Percentiles rank a stretch among this genome's conserved stretches.
phyloP scores from a whole-genome alignment of 805 yeast genomes.

The Hanseniaspora lachancei region DNA sequence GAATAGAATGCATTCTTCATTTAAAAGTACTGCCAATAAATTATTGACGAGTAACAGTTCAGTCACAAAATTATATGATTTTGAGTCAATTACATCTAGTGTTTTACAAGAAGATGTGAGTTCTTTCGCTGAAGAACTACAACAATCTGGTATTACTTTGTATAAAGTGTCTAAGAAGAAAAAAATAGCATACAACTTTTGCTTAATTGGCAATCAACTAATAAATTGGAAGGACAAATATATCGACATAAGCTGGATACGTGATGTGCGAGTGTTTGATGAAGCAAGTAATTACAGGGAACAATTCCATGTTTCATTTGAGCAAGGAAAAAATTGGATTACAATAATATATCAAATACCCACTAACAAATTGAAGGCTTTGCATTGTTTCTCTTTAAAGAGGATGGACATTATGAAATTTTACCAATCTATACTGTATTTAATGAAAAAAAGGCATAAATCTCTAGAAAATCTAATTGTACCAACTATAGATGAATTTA shows the following conservation, averaged over 20 bases:
- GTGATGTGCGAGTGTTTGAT: slow-evolving; percentile 35
- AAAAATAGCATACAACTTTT: slow-evolving; percentile 19
- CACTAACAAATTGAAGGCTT: slow-evolving; percentile 54
- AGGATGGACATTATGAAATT: slow-evolving; percentile 42
- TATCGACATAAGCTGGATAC: slow-evolving; percentile 24
- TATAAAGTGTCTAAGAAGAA: slow-evolving; percentile 25
- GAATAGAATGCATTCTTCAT: background rate
- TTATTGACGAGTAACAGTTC: background rate
- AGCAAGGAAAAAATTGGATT: slow-evolving; percentile 59
- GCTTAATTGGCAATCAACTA: slow-evolving; percentile 17
- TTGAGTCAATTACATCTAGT: background rate
- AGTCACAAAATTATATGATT: background rate
- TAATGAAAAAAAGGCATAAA: slow-evolving; percentile 46
- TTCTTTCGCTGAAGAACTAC: background rate
- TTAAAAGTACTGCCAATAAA: too few relatives aligned
- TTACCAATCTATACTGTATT: slow-evolving; percentile 39
- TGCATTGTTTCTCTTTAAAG: slow-evolving; percentile 60
- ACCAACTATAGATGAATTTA: slow-evolving; percentile 46
- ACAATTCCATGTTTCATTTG: slow-evolving; percentile 61
- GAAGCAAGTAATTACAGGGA: slow-evolving; percentile 79
- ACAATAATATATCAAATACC: slow-evolving; percentile 59
- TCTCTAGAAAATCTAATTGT: slow-evolving; percentile 50
- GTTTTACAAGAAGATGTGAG: background rate
- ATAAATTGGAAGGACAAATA: slow-evolving; percentile 24
- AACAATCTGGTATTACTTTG: slow-evolving; percentile 18